Percentiles rank a stretch among this genome's conserved stretches.
Evolutionary conservation across 352 stramenopile species (phyloP).

Genomic region (Globisporangium cystogenes): DNA sequence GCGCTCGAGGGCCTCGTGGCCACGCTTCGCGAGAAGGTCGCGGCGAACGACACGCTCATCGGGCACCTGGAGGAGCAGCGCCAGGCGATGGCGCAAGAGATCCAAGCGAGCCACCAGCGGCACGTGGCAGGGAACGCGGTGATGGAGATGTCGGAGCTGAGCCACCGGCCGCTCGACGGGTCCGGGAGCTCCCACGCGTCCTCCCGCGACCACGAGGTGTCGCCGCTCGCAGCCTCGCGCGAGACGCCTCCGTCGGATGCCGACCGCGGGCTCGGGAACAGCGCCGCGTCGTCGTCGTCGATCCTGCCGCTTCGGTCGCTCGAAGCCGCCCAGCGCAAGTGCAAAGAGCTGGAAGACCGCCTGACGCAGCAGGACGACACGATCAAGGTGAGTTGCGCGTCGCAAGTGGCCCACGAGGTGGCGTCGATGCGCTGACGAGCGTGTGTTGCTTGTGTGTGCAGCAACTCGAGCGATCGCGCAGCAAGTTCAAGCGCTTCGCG

Average conservation of each 20-base stretch:
- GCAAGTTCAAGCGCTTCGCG: slow-evolving; percentile 83
- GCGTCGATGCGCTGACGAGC: too few relatives aligned
- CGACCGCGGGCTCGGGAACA: slow-evolving; percentile 12
- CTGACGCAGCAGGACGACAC: slow-evolving; percentile 66
- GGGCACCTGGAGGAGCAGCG: slow-evolving; percentile 67
- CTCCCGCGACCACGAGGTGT: slow-evolving; percentile 7
- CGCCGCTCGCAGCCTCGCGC: slow-evolving; percentile 12
- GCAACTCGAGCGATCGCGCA: slow-evolving; percentile 79
- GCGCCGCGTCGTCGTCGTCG: slow-evolving; percentile 40
- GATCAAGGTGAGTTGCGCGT: slow-evolving; percentile 47
- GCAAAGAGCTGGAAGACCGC: slow-evolving; percentile 73
- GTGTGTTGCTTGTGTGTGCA: slow-evolving; percentile 17
- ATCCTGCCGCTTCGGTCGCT: slow-evolving; percentile 55
- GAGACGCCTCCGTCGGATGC: slow-evolving; percentile 21
- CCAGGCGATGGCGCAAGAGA: slow-evolving; percentile 67
- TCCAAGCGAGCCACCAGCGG: slow-evolving; percentile 54
- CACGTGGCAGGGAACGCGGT: slow-evolving; percentile 32
- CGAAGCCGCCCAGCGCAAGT: slow-evolving; percentile 66
- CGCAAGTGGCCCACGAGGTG: background rate
- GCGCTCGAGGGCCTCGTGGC: slow-evolving; percentile 65
- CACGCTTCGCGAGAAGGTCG: slow-evolving; percentile 56
- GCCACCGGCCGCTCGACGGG: slow-evolving; percentile 10
- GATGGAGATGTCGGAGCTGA: slow-evolving; percentile 72
- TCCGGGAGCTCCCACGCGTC: slow-evolving; percentile 4
- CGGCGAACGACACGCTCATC: slow-evolving; percentile 53